Evolutionary conservation across 176 grass and related monocot genomes (phyloP), one percentile per base, ranked within the genome.

Genomic region (Elymus sibiricus): DNA sequence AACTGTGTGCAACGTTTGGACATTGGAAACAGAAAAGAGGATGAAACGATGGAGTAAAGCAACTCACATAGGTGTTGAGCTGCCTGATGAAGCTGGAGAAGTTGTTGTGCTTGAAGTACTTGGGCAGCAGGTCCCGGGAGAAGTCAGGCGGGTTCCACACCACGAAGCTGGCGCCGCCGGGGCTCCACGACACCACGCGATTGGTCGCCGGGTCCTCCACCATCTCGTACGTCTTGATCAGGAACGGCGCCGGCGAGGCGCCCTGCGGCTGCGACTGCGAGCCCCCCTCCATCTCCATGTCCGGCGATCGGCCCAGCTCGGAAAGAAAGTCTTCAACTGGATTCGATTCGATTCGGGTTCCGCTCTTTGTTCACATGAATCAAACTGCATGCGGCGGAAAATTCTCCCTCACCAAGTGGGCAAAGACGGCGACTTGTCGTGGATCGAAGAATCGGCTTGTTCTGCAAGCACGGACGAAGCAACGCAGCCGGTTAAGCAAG

Each of bases 101-200:
- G 86, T 97, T 97, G 88, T 92, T 97, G 87, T 97, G 94, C 89
- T 94, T 97, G 94, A 97, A 97, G 85, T 94, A 97, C 84, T 84
- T 92, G n/a, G 94, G 94, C 74, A 97, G 87, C 80, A 97, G 84
- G 79, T 85, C 88, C 46, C 84, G 39, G 0, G 94, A 93, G 86
- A 97, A 97, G 37, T 90, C 87, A 0, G 84, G 85, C 56, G 82
- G 87, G 82, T 97, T 92, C 94, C 94, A 97, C 67, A 97, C 94
- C 34, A 97, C 63, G 85, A 97, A 97, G 85, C 94, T 97, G 55
- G 74, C 88, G 59, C 89, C 86, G 81, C 22, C 76, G 72, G 42
- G 37, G n/a, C 87, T 88, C 92, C 94, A 97, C 21, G 94, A 97
- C 47, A 97, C 94, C 2, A 94, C 64, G 64, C 76, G 89, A 82